Conservation (phyloP, 345 rosid genomes). For the Eucalyptus caleyi region DNA sequence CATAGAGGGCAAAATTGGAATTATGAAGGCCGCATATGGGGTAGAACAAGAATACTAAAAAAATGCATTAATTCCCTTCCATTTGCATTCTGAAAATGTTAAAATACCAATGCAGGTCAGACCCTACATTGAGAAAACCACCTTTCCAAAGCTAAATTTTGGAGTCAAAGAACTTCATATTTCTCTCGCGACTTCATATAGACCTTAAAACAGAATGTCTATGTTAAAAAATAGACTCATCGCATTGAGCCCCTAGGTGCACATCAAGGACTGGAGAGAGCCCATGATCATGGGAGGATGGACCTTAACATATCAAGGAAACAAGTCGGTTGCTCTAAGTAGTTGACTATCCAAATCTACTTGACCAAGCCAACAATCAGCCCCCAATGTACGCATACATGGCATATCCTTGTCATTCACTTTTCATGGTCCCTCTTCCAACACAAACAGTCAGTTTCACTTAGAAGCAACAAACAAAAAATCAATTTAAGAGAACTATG, state of each 20-base stretch:
- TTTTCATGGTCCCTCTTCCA: neutral
- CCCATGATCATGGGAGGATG: neutral
- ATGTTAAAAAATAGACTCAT: neutral
- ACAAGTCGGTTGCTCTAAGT: neutral
- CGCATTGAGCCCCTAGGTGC: neutral
- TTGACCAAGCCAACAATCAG: neutral
- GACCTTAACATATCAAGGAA: neutral
- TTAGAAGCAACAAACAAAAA: neutral
- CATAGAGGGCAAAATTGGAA: neutral
- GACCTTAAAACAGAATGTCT: neutral
- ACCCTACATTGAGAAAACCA: neutral
- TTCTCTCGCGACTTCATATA: neutral
- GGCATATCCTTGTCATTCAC: neutral
- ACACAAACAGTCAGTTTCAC: neutral
- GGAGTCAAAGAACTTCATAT: neutral
- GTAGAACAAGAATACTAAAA: neutral
- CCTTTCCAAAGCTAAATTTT: neutral
- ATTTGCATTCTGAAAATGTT: neutral
- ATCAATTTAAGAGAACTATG: neutral
- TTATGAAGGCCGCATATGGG: neutral
- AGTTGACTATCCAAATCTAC: neutral
- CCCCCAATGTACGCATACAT: neutral
- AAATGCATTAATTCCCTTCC: neutral
- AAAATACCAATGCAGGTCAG: neutral
- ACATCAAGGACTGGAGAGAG: neutral